A percentile compares a stretch with the other conserved stretches of the same genome.
Conservation (phyloP, 2,329 filamentous ascomycete species). For the Penicillium crustosum region DNA sequence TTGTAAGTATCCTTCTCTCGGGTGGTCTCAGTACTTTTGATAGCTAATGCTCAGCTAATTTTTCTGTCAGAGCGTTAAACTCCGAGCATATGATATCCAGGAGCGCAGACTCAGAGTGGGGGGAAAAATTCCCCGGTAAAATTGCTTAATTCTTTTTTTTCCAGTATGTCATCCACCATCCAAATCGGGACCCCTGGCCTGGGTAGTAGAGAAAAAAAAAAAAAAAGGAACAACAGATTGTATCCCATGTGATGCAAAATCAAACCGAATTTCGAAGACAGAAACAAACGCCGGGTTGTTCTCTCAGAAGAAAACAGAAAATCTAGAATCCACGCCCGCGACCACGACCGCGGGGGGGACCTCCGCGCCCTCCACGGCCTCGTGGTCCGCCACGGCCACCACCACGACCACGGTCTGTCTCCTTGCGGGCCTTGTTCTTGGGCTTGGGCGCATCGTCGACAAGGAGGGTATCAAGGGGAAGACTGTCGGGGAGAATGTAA, state of each 20-base stretch:
- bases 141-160: conserved; percentile 23
- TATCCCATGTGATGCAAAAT: conserved; percentile 27
- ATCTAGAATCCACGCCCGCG: conserved; percentile 52
- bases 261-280: conserved; percentile 23
- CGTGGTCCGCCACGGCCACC: conserved; percentile 49
- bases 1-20: neutral
- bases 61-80: neutral
- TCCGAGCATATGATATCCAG: neutral
- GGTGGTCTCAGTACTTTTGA: neutral
- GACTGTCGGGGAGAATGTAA: conserved; percentile 91
- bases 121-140: conserved; percentile 9
- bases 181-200: conserved; percentile 27
- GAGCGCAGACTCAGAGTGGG: conserved; percentile 8
- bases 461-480: conserved; percentile 90
- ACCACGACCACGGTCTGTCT: conserved; percentile 57
- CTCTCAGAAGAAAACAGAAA: conserved; percentile 23
- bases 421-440: conserved; percentile 99
- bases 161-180: conserved; percentile 11
- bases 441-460: conserved; percentile 97
- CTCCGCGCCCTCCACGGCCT: conserved; percentile 51
- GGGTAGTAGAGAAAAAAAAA: conserved; percentile 23
- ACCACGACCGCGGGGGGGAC: conserved; percentile 53
- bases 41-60: neutral
- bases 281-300: conserved; percentile 23
- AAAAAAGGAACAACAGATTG: conserved; percentile 30